Evolutionary conservation across 148 eudicot genomes (phyloP).

Genomic region (Dysphania ambrosioides): DNA sequence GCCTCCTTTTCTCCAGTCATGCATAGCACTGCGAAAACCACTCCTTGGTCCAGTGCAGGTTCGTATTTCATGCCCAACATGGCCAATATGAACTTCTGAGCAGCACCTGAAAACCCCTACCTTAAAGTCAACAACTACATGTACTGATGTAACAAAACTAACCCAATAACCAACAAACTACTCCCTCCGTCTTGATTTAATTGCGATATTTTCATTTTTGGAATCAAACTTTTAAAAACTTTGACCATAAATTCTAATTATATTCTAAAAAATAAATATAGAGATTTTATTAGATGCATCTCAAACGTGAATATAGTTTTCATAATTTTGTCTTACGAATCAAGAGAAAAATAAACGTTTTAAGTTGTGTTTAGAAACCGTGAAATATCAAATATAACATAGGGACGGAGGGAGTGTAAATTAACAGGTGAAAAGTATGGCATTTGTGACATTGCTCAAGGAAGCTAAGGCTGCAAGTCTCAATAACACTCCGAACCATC

Average conservation of each 20-base stretch:
- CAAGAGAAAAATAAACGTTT: no score
- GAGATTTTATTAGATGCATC: no score
- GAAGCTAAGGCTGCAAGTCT: background rate
- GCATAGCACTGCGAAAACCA: conserved; percentile 50
- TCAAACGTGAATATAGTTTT: no score
- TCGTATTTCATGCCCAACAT: conserved; percentile 58
- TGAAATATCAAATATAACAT: no score
- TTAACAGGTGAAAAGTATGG: background rate
- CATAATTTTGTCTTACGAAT: no score
- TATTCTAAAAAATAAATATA: no score
- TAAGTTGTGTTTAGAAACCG: no score
- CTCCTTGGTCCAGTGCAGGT: conserved; percentile 57
- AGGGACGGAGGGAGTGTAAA: no score
- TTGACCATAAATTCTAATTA: no score
- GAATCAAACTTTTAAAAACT: no score
- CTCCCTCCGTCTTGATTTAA: no score
- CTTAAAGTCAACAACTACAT: background rate
- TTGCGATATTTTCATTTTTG: no score
- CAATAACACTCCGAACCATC: background rate
- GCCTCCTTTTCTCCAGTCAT: conserved; percentile 49
- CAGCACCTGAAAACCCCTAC: conserved; percentile 39
- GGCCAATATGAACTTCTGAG: conserved; percentile 61
- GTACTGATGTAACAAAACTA: background rate
- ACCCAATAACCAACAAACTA: background rate
- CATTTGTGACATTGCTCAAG: background rate